phyloP scores from a whole-genome alignment of 805 yeast species.

The Yamadazyma paraphyllophila region DNA sequence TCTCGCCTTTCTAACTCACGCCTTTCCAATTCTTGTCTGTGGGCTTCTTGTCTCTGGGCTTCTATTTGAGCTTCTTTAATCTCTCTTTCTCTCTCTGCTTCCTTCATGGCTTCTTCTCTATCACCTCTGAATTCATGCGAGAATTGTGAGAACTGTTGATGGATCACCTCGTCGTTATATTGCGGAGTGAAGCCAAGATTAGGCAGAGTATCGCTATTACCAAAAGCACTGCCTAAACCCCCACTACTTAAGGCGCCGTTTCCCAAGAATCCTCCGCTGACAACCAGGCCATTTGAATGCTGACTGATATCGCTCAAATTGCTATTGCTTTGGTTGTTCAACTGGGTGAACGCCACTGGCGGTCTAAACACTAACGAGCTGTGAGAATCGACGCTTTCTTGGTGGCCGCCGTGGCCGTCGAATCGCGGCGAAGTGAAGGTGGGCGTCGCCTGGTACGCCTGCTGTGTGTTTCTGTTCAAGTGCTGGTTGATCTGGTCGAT shows the following conservation, averaged over 20 bases:
- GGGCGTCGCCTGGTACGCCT: constrained; percentile 12
- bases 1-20: not conserved
- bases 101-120: constrained; percentile 4
- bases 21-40: not conserved
- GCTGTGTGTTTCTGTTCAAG: not conserved
- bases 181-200: constrained; percentile 3
- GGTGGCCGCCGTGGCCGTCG: constrained; percentile 9
- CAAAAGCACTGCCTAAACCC: too few species aligned
- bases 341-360: constrained; percentile 32
- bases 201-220: not conserved
- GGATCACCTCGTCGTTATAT: constrained; percentile 16
- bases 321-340: constrained; percentile 39
- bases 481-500: constrained; percentile 3
- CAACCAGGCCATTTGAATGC: constrained; percentile 18
- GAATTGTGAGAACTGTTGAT: constrained; percentile 16
- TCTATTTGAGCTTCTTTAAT: not conserved
- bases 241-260: not conserved
- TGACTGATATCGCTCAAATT: constrained; percentile 38
- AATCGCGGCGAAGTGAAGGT: constrained; percentile 6
- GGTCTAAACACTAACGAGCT: constrained; percentile 35
- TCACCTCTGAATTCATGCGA: not conserved
- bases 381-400: constrained; percentile 35
- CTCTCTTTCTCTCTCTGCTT: not conserved
- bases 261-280: not conserved
- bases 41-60: constrained; percentile 1